Conservation (phyloP, 352 stramenopile genomes). For the Globisporangium middletonii region DNA sequence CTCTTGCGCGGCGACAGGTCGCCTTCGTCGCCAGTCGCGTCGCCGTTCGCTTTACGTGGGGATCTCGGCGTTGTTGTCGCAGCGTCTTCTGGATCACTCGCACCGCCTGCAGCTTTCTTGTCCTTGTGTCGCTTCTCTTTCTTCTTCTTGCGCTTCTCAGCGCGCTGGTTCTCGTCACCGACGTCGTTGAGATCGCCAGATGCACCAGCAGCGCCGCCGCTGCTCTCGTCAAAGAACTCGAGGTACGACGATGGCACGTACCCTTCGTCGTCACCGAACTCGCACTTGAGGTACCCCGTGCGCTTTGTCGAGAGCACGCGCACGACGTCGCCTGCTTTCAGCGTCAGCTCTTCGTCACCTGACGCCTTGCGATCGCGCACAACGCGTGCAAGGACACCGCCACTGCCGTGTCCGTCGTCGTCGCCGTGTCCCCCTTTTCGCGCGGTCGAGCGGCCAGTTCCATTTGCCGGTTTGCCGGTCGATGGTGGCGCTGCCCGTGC, state of each 20-base stretch:
- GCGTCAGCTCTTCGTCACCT: conserved; percentile 64
- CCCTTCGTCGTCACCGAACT: conserved; percentile 57
- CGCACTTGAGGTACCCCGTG: conserved; percentile 80
- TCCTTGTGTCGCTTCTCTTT: conserved; percentile 46
- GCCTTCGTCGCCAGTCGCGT: conserved; percentile 14
- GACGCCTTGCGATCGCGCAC: conserved; percentile 71
- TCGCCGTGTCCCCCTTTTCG: conserved; percentile 17
- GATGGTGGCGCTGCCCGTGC: conserved; percentile 18
- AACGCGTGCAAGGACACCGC: conserved; percentile 38
- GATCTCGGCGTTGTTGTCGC: conserved; percentile 19
- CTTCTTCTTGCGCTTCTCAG: conserved; percentile 51
- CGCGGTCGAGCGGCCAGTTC: conserved; percentile 15
- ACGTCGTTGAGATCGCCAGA: conserved; percentile 7
- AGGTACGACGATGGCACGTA: conserved; percentile 83
- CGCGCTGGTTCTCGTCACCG: conserved; percentile 28
- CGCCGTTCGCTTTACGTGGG: conserved; percentile 26
- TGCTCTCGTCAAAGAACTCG: conserved; percentile 60
- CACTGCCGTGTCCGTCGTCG: conserved; percentile 16
- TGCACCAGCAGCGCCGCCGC: conserved; percentile 2
- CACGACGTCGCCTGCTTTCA: conserved; percentile 59
- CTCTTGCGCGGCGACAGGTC: conserved; percentile 42
- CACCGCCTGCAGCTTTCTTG: conserved; percentile 19
- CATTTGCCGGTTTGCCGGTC: conserved; percentile 5
- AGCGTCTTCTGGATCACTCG: conserved; percentile 37
- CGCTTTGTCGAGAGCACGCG: conserved; percentile 73